Base-by-base conservation (phyloP, 2,329 filamentous ascomycete genomes). In the Ophiostoma perfectum region DNA sequence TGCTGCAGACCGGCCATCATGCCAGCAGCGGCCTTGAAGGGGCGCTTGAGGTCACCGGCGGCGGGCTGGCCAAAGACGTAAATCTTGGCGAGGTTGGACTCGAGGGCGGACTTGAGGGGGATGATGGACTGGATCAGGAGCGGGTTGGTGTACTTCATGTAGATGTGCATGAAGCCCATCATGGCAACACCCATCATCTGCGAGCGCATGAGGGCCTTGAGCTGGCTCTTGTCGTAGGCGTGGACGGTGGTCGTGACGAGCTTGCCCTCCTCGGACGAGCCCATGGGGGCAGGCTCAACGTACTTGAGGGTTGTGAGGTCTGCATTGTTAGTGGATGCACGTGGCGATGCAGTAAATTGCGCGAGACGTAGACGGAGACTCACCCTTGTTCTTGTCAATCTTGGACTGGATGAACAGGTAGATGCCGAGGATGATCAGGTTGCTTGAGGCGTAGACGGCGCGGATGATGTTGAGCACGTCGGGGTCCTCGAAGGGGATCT, bases 81-180 rank as follows among this genome's bases (percentile, higher is more conserved):
- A 77, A 99, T 94, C 87, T 98, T 97, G 84, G 95, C 87, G 75
- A 97, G 84, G 85, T 97, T 98, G 82, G 90, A 86, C 85, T 99
- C 95, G 80, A 99, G 86, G 63, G 93, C 94, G 78, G 90, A 86
- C 89, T 99, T 99, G 80, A 98, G 84, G 45, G 95, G 95, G 77
- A 99, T 95, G 82, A 99, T 97, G 79, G 91, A 96, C 87, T 99
- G 95, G 83, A 99, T 97, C 76, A 97, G 84, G 66, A 99, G 91
- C 58, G 95, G 95, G 88, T 98, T 99, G 83, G 93, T 98, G 89
- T 98, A 99, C 80, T 97, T 93, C 86, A 99, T 91, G 88, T 98
- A 99, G 71, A 99, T 74, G 83, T 99, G 95, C 94, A 99, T 98
- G 77, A 97, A 91, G 71, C 81, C 88, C 94, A 99, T 98, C 93